Percentiles rank a stretch among this genome's conserved stretches.
Evolutionary conservation across 1,284 basidiomycete genomes (phyloP).

Genomic region (Ganoderma resinaceum): DNA sequence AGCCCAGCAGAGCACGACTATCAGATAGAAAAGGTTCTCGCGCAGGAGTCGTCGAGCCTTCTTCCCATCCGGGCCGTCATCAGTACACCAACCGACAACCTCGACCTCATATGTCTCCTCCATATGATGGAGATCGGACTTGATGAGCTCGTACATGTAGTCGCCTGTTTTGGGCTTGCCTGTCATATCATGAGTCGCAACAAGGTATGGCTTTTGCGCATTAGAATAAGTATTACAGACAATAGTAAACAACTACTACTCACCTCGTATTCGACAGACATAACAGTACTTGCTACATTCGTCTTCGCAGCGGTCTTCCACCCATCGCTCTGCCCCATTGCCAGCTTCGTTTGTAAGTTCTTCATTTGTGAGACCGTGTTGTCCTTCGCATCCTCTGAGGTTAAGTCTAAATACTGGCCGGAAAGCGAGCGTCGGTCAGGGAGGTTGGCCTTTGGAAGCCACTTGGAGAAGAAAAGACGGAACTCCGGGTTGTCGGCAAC

Average conservation of each 20-base stretch:
- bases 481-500: constrained; percentile 34
- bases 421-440: constrained; percentile 34
- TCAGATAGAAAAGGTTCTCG: constrained; percentile 19
- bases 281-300: constrained; percentile 24
- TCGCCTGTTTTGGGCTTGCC: constrained; percentile 32
- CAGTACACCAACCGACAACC: constrained; percentile 32
- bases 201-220: constrained; percentile 23
- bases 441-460: constrained; percentile 33
- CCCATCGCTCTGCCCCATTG: constrained; percentile 41
- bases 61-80: constrained; percentile 34
- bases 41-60: constrained; percentile 25
- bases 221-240: no score
- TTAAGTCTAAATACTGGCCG: constrained; percentile 30
- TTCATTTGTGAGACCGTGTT: constrained; percentile 18
- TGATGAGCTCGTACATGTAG: constrained; percentile 26
- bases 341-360: constrained; percentile 33
- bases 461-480: constrained; percentile 34
- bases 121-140: constrained; percentile 24
- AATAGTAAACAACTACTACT: constrained; percentile 4
- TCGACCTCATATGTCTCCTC: constrained; percentile 12
- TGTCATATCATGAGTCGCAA: constrained; percentile 30
- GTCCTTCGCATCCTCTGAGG: constrained; percentile 4
- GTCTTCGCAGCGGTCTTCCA: constrained; percentile 44
- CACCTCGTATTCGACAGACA: constrained; percentile 25
- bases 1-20: constrained; percentile 38